Evolutionary conservation across 2,329 filamentous ascomycete genomes (phyloP).

Genomic region (Bisporella sp.): DNA sequence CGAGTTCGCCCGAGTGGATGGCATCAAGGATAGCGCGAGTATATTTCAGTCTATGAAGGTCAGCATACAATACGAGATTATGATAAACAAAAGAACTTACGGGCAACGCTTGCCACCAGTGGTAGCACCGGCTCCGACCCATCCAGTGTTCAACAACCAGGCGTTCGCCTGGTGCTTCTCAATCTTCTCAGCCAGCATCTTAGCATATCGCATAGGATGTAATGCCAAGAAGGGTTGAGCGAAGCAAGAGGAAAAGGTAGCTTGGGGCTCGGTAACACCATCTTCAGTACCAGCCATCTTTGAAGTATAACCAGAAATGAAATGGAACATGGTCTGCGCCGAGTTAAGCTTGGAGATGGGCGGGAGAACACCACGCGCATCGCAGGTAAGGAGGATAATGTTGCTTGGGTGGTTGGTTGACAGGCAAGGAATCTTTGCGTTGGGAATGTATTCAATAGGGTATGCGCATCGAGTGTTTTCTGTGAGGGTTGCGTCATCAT

Average conservation of each 20-base stretch:
- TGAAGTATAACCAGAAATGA: conserved; percentile 98
- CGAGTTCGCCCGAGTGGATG: conserved; percentile 95
- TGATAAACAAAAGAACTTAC: conserved; percentile 14
- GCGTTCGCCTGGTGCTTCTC: conserved; percentile 90
- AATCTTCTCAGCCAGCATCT: conserved; percentile 98
- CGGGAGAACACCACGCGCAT: conserved; percentile 92
- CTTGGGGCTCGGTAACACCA: conserved; percentile 92
- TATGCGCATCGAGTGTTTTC: conserved; percentile 99
- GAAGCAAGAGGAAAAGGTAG: conserved; percentile 98
- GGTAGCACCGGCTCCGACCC: conserved; percentile 85
- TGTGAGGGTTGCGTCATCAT: conserved; percentile 88
- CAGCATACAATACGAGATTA: conserved; percentile 2
- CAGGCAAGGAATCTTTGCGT: conserved; percentile 97
- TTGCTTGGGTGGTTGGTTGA: conserved; percentile 85
- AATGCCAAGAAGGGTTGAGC: conserved; percentile 98
- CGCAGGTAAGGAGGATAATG: conserved; percentile 97
- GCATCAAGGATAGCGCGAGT: conserved; percentile 96
- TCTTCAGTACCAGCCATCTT: conserved; percentile 99
- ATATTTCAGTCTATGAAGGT: conserved; percentile 65
- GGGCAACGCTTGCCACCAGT: conserved; percentile 96
- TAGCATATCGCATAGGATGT: conserved; percentile 98
- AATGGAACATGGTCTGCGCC: conserved; percentile 99
- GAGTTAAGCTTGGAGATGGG: conserved; percentile 95
- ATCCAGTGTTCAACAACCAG: conserved; percentile 97
- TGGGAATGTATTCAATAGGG: conserved; percentile 97